Evolutionary conservation across 2,329 filamentous ascomycete species (phyloP), one percentile per base, ranked within the genome.

Genomic region (Alternaria viburni): DNA sequence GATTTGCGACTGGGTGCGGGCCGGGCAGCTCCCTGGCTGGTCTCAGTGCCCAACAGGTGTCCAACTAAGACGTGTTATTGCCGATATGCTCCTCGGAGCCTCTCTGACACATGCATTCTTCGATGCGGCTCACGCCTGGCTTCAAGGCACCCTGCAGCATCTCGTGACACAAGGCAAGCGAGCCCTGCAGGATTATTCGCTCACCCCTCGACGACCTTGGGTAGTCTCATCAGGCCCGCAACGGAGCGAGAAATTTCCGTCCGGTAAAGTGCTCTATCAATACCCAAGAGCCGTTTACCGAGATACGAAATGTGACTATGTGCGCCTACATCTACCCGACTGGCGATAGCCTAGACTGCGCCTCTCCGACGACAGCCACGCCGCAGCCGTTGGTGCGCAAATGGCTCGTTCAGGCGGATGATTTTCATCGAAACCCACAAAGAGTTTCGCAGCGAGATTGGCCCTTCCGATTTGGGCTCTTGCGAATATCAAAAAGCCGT

Each of bases 1-100:
- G 75, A 77, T 77, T 72, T 76, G 71, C 74, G 71, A 74, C 74
- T 78, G 76, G 75, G 75, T 74, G 65, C 75, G 76, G 75, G 57
- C 74, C 76, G 75, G 74, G 69, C 61, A 72, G 69, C 65, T 69
- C 70, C 71, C 68, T 67, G 69, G 65, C 69, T 65, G 68, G 54
- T 68, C 66, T 54, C 54, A 64, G 61, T 61, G 51, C 47, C 49
- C 47, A 59, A 50, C 54, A 61, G 30, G 32, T 28, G 44, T 45
- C 54, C 47, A 60, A 54, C 10, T 49, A 50, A 65, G 50, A 64
- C 21, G 36, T 52, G 57, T 56, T 57, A 36, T 45, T 55, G 59
- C 60, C 59, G 57, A 61, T 56, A 25, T 62, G 45, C 23, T 54
- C 21, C 59, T 54, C 54, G 49, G 61, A 46, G 59, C 45, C 57